Evolutionary conservation across 2,329 filamentous ascomycete genomes (phyloP).

Genomic region (Talaromyces sp.): DNA sequence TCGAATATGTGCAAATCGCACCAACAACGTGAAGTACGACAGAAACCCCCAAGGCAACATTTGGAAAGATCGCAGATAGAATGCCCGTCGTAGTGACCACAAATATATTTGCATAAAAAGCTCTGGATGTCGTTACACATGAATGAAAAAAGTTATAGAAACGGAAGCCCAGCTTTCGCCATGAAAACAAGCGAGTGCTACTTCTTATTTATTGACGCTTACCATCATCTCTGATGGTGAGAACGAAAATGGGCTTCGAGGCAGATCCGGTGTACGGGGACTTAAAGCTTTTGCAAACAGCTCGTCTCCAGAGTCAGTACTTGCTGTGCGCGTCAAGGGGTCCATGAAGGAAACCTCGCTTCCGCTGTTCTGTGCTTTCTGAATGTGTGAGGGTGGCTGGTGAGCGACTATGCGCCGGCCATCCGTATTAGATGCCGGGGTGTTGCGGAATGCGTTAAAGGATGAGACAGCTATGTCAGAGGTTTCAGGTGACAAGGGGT

Average conservation of each 20-base stretch:
- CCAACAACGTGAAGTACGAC: background rate
- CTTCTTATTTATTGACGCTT: background rate
- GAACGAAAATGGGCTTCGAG: constrained; percentile 73
- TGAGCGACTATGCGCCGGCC: constrained; percentile 27
- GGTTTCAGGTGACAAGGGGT: constrained; percentile 57
- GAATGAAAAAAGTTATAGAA: background rate
- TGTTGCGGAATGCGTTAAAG: constrained; percentile 51
- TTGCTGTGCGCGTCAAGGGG: constrained; percentile 26
- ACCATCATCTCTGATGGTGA: constrained; percentile 34
- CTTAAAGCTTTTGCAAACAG: constrained; percentile 84
- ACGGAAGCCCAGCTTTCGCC: background rate
- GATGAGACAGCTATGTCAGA: constrained; percentile 60
- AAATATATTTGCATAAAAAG: background rate
- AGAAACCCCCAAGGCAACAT: background rate
- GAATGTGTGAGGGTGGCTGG: constrained; percentile 33
- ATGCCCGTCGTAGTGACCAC: background rate
- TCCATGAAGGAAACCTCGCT: constrained; percentile 26
- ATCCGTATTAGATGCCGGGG: constrained; percentile 14
- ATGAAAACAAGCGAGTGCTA: background rate
- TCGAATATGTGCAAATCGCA: background rate
- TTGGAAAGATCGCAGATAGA: background rate
- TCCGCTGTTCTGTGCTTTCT: constrained; percentile 32
- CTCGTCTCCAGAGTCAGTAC: constrained; percentile 63
- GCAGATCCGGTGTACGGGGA: constrained; percentile 79
- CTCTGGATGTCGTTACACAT: background rate